Base-by-base conservation (phyloP, 1,284 basidiomycete species). In the Tilletia setariae region DNA sequence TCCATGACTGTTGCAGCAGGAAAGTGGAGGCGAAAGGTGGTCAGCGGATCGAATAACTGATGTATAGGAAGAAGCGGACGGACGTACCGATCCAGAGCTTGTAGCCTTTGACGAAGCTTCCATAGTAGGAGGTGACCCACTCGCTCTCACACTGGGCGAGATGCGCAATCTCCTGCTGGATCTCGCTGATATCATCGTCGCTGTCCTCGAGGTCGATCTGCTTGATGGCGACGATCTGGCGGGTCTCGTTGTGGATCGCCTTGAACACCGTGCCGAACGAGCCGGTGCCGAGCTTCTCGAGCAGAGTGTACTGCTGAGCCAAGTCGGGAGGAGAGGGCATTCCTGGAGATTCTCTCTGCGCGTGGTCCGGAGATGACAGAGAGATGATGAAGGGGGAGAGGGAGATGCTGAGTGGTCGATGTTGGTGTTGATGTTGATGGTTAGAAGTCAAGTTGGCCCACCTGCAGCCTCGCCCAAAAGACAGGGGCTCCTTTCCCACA, bases 201-300 rank as follows among this genome's bases (percentile, higher is more conserved):
- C 74, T 74, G 82, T 85, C 84, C 72, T 86, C 86, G 62, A 87
- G 83, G 74, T 86, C 85, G 80, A 98, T 98, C 84, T 97, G 94
- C 84, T 98, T 98, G 83, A 98, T 93, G 64, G 95, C 95, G 28
- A 98, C 96, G 70, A 93, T 90, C 84, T 95, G 90, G 80, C 91
- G 90, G 2, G 92, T 91, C 70, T 93, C 91, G 80, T 93, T 92
- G 84, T 98, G 93, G 77, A 94, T 90, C 30, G 74, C 82, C 85
- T 96, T 96, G 88, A 93, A 98, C 64, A 98, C 95, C 0, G 90
- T 91, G 6, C 94, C 94, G 82, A 98, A 98, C 82, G 91, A 93
- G 46, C 95, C 95, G n/a, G 93, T 95, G 11, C 95, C 95, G 32
- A 98, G 87, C 84, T 95, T 96, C 84, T 98, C 93, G 69, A 95